These are phyloP conservation scores for Solanum pimpinellifolium DNA, from an alignment of 257 asterid genomes.

Conservation along the genomic window DNA sequence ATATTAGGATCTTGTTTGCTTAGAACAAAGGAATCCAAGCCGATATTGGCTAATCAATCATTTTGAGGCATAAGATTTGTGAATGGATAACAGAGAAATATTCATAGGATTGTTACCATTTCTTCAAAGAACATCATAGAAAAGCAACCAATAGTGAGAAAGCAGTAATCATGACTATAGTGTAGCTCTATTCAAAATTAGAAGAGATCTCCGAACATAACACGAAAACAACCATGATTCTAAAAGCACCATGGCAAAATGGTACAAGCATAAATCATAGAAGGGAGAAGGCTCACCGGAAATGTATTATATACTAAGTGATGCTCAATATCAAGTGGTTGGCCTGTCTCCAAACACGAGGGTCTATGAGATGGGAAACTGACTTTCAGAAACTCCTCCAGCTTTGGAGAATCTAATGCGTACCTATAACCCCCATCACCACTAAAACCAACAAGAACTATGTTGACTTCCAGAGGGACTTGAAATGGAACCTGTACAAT, in stretches of 20 bases:
- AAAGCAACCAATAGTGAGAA: neutral
- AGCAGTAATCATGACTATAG: neutral
- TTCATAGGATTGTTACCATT: neutral
- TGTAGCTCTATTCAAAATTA: neutral
- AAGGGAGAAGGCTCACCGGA: slow-evolving; percentile 47
- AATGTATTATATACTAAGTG: slow-evolving; percentile 75
- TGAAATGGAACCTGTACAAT: slow-evolving; percentile 85
- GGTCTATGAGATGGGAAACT: slow-evolving; percentile 85
- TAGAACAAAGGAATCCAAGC: neutral
- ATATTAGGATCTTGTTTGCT: neutral
- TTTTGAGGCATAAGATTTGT: neutral
- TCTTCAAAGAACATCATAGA: neutral
- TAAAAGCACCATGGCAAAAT: neutral
- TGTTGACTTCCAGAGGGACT: slow-evolving; percentile 97
- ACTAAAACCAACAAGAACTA: slow-evolving; percentile 85
- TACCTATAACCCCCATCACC: slow-evolving; percentile 94
- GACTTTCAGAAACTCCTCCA: slow-evolving; percentile 85
- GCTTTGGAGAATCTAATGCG: slow-evolving; percentile 57
- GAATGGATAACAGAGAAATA: neutral
- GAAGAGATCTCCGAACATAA: neutral
- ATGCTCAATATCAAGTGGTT: slow-evolving; percentile 97
- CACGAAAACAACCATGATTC: neutral
- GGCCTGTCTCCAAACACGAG: slow-evolving; percentile 90
- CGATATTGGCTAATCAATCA: neutral
- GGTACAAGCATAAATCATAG: neutral